Evolutionary conservation across 2,329 filamentous ascomycete genomes (phyloP).

Genomic region (Aspergillus sp.): DNA sequence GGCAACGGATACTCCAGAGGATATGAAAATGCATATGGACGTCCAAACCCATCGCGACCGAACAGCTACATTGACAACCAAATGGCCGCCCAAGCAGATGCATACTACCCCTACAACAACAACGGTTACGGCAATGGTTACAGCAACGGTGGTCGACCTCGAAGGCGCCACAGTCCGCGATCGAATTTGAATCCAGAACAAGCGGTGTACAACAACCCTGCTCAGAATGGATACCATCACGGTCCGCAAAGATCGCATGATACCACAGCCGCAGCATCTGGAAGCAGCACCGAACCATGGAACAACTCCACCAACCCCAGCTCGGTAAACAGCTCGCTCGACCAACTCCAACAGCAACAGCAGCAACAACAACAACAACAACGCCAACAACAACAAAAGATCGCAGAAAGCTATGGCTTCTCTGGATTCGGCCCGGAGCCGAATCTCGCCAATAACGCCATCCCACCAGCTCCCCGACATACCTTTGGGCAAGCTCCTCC

Average conservation of each 20-base stretch:
- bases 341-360: constrained; percentile 57
- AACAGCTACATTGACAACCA: constrained; percentile 45
- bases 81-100: constrained; percentile 31
- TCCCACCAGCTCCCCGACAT: constrained; percentile 8
- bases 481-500: constrained; percentile 5
- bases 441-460: constrained; percentile 28
- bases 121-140: too few species aligned
- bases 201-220: constrained; percentile 31
- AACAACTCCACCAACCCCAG: constrained; percentile 85
- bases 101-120: constrained; percentile 43
- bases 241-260: constrained; percentile 77
- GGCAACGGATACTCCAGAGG: neutral
- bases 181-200: constrained; percentile 28
- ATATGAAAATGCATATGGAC: constrained; percentile 25
- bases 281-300: constrained; percentile 66
- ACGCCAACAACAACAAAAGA: constrained; percentile 34
- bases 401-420: constrained; percentile 62
- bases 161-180: neutral
- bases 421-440: constrained; percentile 43
- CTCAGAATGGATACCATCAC: constrained; percentile 29
- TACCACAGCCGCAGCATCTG: constrained; percentile 70
- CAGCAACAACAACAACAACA: constrained; percentile 32
- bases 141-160: constrained; percentile 16
- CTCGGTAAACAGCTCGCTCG: constrained; percentile 88
- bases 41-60: constrained; percentile 34